phyloP scores from a whole-genome alignment of 345 rosid species.

The Trapa bicornis region DNA sequence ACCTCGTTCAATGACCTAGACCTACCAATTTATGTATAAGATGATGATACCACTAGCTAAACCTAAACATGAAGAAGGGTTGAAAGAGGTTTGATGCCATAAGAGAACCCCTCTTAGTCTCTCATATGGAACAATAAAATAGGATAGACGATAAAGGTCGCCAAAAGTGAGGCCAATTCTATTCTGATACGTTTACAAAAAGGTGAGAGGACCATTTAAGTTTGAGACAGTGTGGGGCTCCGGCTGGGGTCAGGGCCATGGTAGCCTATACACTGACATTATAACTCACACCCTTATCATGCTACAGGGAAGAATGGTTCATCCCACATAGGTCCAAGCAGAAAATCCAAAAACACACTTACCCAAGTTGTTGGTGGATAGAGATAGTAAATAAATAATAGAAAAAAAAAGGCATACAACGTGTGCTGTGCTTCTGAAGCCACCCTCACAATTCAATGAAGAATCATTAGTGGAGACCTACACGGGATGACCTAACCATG shows the following conservation, averaged over 20 bases:
- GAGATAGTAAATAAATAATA: not conserved
- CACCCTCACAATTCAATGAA: not conserved
- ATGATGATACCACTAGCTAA: too few species aligned
- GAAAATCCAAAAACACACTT: constrained; percentile 32
- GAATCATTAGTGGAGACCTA: not conserved
- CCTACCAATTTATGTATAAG: too few species aligned
- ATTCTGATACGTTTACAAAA: not conserved
- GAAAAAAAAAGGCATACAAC: not conserved
- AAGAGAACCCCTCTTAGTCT: too few species aligned
- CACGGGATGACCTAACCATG: not conserved
- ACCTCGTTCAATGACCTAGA: too few species aligned
- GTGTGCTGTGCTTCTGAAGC: not conserved
- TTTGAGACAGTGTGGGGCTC: not conserved
- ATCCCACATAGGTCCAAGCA: constrained; percentile 29
- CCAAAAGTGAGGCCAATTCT: not conserved
- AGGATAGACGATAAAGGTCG: too few species aligned
- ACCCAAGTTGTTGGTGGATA: not conserved
- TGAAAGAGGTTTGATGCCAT: too few species aligned
- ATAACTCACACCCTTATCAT: constrained; percentile 9
- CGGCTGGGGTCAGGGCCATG: not conserved
- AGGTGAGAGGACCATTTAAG: not conserved
- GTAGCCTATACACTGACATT: constrained; percentile 4
- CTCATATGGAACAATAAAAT: too few species aligned
- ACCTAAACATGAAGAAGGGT: too few species aligned
- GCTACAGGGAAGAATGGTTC: constrained; percentile 7